Base-by-base conservation (phyloP, 2,329 filamentous ascomycete species). In the Aureobasidium subglaciale region DNA sequence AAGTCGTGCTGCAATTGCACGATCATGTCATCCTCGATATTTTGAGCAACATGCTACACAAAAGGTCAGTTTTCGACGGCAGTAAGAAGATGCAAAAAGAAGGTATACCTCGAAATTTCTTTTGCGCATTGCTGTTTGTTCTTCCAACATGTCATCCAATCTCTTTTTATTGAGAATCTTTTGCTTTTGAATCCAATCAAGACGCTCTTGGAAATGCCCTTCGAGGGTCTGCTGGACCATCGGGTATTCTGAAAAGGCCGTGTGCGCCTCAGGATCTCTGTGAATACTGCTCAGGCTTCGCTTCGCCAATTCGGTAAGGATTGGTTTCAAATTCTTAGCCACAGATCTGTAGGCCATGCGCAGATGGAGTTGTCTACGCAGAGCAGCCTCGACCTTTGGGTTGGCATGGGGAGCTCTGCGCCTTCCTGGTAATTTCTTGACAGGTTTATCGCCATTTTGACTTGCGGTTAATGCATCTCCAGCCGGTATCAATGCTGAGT, bases 261-360 rank as follows among this genome's bases (percentile, higher is more conserved):
- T 76, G 69, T 83, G 75, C 42, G 72, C 74, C 8, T 78, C 69
- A 7, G 78, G 74, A 50, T 82, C 75, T 46, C 77, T 72, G 59
- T 82, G 73, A 57, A 87, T 70, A 57, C 78, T 75, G 46, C 82
- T 79, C 57, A 85, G 70, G 50, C 74, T 78, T 30, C 82, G 77
- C 53, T 82, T 79, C 16, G 83, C 83, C 18, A 89, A 74, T 64
- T 87, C 84, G 57, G 83, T 81, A 13, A 87, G 73, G 9, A 83
- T 77, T 15, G 81, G 80, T 67, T 86, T 87, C 62, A 87, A 70
- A 27, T 79, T 75, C 62, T 81, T 78, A 57, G 82, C 78, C 50
- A 88, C 78, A 57, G 78, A 73, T n/a, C 81, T 77, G 68, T 82
- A 88, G 22, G 76, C 76, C 56, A 82, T 81, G 68, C 85, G 85